These are phyloP conservation scores for Lantana camara DNA, from an alignment of 257 asterid species.

Conservation along the genomic window DNA sequence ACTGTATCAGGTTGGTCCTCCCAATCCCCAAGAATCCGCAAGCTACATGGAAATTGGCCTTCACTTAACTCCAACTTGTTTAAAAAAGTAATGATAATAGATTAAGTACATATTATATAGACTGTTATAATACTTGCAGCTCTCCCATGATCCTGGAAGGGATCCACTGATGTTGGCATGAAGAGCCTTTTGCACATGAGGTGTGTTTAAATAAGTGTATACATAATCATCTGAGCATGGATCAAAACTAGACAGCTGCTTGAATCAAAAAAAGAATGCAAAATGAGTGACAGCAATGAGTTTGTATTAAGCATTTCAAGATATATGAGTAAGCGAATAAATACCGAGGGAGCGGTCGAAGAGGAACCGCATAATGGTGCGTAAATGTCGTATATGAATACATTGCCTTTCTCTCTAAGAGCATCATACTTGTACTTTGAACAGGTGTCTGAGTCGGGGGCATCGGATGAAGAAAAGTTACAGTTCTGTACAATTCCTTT, in stretches of 20 bases:
- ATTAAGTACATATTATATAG: background rate
- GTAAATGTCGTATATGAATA: constrained; percentile 43
- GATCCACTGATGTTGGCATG: constrained; percentile 48
- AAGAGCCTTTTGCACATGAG: constrained; percentile 46
- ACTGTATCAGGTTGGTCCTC: constrained; percentile 39
- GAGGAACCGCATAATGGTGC: constrained; percentile 45
- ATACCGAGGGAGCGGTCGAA: constrained; percentile 24
- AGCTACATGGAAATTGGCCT: constrained; percentile 15
- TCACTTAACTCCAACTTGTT: too few species aligned
- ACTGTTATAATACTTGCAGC: constrained; percentile 42
- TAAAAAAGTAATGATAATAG: background rate
- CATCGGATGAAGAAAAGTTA: constrained; percentile 41
- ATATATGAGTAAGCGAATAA: background rate
- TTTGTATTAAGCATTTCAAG: background rate
- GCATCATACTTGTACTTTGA: background rate
- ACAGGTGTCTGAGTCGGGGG: constrained; percentile 32
- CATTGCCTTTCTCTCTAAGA: background rate
- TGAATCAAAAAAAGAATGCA: background rate
- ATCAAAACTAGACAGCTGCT: constrained; percentile 45
- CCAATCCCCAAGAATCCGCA: constrained; percentile 7
- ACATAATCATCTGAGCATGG: constrained; percentile 49
- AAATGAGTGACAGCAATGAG: background rate
- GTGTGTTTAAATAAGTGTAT: constrained; percentile 42
- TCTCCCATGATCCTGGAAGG: constrained; percentile 43
- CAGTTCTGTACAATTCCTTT: constrained; percentile 41